These are phyloP conservation scores for Piromyces sp. DNA, from an alignment of 192 early-diverging fungal species.

Conservation along the genomic window DNA sequence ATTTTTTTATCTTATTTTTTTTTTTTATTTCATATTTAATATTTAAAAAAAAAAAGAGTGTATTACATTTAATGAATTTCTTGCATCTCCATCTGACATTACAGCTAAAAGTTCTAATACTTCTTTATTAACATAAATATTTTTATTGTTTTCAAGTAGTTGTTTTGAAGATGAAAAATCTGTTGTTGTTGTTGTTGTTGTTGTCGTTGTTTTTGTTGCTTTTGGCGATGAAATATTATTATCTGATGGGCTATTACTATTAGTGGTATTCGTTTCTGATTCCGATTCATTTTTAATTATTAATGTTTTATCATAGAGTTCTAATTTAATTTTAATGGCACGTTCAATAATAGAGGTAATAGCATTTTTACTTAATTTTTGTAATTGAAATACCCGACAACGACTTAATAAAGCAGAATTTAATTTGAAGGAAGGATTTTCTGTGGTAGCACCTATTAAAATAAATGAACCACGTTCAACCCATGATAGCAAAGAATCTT, in stretches of 20 bases:
- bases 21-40: slow-evolving; percentile 12
- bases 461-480: background rate
- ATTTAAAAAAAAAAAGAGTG: slow-evolving; percentile 8
- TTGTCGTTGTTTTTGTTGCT: no score
- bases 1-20: no score
- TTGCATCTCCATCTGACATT: slow-evolving; percentile 64
- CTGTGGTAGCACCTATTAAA: slow-evolving; percentile 45
- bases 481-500: background rate
- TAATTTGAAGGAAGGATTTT: slow-evolving; percentile 70
- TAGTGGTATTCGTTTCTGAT: background rate
- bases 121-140: slow-evolving; percentile 11
- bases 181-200: no score
- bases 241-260: background rate
- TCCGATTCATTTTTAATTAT: background rate
- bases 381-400: slow-evolving; percentile 58
- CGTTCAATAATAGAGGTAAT: slow-evolving; percentile 41
- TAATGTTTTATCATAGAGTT: slow-evolving; percentile 3
- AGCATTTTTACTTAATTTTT: slow-evolving; percentile 37
- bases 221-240: background rate
- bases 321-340: slow-evolving; percentile 33
- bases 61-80: slow-evolving; percentile 46
- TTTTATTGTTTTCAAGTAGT: background rate
- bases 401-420: slow-evolving; percentile 65
- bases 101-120: slow-evolving; percentile 31
- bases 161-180: slow-evolving; percentile 6